Percentiles rank a stretch among this genome's conserved stretches.
phyloP scores from a whole-genome alignment of 2,329 filamentous ascomycete genomes.

The Daldinia eschscholtzii region DNA sequence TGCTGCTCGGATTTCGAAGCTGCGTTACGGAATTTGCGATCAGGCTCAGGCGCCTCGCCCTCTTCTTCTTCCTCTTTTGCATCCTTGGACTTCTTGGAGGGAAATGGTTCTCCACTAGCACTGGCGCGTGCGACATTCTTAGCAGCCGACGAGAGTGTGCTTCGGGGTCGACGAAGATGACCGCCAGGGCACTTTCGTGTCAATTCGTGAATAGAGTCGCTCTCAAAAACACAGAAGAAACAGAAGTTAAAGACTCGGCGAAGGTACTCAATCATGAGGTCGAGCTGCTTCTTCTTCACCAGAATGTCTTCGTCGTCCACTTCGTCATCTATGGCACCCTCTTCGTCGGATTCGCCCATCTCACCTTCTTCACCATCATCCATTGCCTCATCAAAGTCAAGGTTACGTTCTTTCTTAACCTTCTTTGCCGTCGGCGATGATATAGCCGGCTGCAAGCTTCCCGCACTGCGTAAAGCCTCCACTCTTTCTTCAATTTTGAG shows the following conservation, averaged over 20 bases:
- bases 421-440: constrained; percentile 69
- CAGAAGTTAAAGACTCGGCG: constrained; percentile 98
- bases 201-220: constrained; percentile 95
- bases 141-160: constrained; percentile 84
- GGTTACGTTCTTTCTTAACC: constrained; percentile 69
- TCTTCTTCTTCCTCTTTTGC: constrained; percentile 73
- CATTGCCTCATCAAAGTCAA: constrained; percentile 71
- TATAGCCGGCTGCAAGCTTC: constrained; percentile 77
- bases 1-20: constrained; percentile 88
- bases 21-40: constrained; percentile 79
- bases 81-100: constrained; percentile 80
- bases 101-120: constrained; percentile 84
- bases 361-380: constrained; percentile 74
- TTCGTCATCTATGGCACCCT: constrained; percentile 83
- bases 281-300: constrained; percentile 95
- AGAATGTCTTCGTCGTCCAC: constrained; percentile 90
- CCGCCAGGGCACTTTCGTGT: constrained; percentile 96
- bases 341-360: constrained; percentile 84
- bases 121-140: constrained; percentile 89
- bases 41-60: constrained; percentile 71
- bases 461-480: constrained; percentile 81
- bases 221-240: constrained; percentile 99
- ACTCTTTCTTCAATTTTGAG: constrained; percentile 88
- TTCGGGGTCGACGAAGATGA: constrained; percentile 91
- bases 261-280: constrained; percentile 95